These are phyloP conservation scores for Globisporangium cederbergense DNA, from an alignment of 352 stramenopile species.

Conservation along the genomic window DNA sequence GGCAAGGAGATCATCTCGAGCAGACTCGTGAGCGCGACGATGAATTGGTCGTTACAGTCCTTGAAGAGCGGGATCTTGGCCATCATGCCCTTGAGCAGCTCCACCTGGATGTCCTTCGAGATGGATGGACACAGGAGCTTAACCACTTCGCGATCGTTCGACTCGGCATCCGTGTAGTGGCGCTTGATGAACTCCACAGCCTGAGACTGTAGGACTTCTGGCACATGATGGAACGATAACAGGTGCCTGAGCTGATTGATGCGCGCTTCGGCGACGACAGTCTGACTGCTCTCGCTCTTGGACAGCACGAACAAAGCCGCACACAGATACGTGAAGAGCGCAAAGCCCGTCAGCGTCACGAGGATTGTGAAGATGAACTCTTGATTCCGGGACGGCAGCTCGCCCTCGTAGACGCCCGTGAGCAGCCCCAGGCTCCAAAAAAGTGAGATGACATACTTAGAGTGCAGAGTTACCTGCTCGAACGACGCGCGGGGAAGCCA, in stretches of 20 bases:
- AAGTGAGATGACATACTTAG: constrained; percentile 51
- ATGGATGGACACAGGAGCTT: constrained; percentile 61
- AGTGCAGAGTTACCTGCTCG: not conserved
- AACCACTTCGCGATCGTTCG: constrained; percentile 64
- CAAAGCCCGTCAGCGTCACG: constrained; percentile 63
- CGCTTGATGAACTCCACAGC: constrained; percentile 54
- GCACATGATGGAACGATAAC: constrained; percentile 61
- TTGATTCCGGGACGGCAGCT: constrained; percentile 36
- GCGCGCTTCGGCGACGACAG: constrained; percentile 45
- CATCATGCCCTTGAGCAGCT: constrained; percentile 57
- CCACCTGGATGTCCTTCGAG: constrained; percentile 58
- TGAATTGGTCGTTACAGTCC: constrained; percentile 59
- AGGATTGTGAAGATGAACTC: constrained; percentile 64
- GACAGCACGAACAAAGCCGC: constrained; percentile 79
- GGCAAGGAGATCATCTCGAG: constrained; percentile 64
- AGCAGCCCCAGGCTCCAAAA: constrained; percentile 66
- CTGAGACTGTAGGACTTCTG: constrained; percentile 42
- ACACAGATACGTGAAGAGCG: constrained; percentile 66
- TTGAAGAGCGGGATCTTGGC: constrained; percentile 54
- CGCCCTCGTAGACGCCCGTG: constrained; percentile 62
- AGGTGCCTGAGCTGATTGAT: constrained; percentile 75
- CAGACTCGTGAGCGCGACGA: constrained; percentile 57
- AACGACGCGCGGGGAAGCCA: constrained; percentile 30
- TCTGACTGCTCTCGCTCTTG: constrained; percentile 61
- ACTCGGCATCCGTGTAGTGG: constrained; percentile 60